A percentile compares a stretch with the other conserved stretches of the same genome.
Conservation (phyloP, 1,284 basidiomycete species). For the Boletus semigastroideus region DNA sequence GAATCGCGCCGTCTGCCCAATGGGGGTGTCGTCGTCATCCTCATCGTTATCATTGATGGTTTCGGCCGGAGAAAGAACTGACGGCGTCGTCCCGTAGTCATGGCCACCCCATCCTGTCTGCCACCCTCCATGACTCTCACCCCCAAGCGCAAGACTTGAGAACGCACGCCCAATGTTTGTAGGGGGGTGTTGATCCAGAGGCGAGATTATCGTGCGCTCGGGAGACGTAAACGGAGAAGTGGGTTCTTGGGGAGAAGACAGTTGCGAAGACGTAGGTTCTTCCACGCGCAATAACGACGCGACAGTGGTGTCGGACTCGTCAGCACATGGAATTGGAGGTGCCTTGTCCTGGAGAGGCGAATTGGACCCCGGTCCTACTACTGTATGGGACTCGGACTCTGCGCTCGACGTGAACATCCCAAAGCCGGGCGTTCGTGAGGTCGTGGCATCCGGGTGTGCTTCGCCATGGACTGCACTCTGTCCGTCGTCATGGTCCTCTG, state of each 20-base stretch:
- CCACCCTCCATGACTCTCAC: slow-evolving; percentile 59
- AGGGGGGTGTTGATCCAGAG: slow-evolving; percentile 48
- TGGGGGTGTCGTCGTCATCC: slow-evolving; percentile 73
- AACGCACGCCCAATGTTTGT: slow-evolving; percentile 47
- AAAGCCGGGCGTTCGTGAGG: slow-evolving; percentile 28
- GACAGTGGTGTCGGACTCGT: slow-evolving; percentile 6
- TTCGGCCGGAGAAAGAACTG: slow-evolving; percentile 10
- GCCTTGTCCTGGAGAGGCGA: slow-evolving; percentile 7
- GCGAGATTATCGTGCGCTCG: slow-evolving; percentile 45
- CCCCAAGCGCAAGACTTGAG: slow-evolving; percentile 60
- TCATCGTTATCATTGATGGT: slow-evolving; percentile 42
- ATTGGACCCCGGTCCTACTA: slow-evolving; percentile 15
- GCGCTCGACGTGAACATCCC: slow-evolving; percentile 21
- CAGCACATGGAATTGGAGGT: slow-evolving; percentile 6
- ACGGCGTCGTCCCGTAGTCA: slow-evolving; percentile 21
- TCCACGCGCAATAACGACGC: slow-evolving; percentile 9
- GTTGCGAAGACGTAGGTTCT: slow-evolving; percentile 8
- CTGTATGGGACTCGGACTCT: slow-evolving; percentile 10
- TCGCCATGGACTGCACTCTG: slow-evolving; percentile 22
- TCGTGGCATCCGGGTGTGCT: slow-evolving; percentile 10
- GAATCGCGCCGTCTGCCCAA: slow-evolving; percentile 52
- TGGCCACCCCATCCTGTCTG: slow-evolving; percentile 44
- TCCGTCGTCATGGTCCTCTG: slow-evolving; percentile 41
- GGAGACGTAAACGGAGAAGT: slow-evolving; percentile 22
- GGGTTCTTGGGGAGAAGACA: slow-evolving; percentile 25